Evolutionary conservation across 2,329 filamentous ascomycete species (phyloP).

Genomic region (Aureobasidium sp.): DNA sequence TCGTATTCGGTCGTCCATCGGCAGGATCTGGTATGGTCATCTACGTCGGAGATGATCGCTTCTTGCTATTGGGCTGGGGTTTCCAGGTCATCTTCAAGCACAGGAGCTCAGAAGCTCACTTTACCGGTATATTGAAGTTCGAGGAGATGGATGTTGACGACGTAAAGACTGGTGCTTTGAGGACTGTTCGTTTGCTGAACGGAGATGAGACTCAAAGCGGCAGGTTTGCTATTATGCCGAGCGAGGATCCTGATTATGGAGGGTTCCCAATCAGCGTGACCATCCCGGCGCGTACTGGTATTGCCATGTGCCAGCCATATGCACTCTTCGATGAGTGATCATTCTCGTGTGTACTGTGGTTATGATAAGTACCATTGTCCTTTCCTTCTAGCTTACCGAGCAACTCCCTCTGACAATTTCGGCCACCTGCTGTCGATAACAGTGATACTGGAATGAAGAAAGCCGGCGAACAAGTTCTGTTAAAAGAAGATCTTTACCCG

Average conservation of each 20-base stretch:
- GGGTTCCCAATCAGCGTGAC: slow-evolving; percentile 51
- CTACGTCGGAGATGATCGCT: slow-evolving; percentile 32
- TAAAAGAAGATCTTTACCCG: no score
- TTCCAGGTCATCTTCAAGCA: slow-evolving; percentile 35
- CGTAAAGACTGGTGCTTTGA: slow-evolving; percentile 31
- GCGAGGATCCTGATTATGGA: slow-evolving; percentile 50
- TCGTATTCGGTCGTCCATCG: slow-evolving; percentile 41
- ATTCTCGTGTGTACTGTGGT: no score
- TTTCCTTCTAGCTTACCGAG: no score
- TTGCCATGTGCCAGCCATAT: slow-evolving; percentile 40
- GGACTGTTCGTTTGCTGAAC: slow-evolving; percentile 34
- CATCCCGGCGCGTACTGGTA: slow-evolving; percentile 45
- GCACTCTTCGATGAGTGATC: not conserved
- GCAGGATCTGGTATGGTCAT: slow-evolving; percentile 40
- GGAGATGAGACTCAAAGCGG: slow-evolving; percentile 45
- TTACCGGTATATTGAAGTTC: slow-evolving; percentile 39
- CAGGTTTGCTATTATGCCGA: slow-evolving; percentile 48
- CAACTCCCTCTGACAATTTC: no score
- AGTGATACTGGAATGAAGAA: no score
- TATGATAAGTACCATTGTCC: no score
- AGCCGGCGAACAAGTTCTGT: no score
- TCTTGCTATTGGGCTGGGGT: slow-evolving; percentile 41
- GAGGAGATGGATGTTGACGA: slow-evolving; percentile 37
- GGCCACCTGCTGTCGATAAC: no score
- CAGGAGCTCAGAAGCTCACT: slow-evolving; percentile 29